phyloP scores from a whole-genome alignment of 1,284 basidiomycete species.

The Moniliophthora roreri region DNA sequence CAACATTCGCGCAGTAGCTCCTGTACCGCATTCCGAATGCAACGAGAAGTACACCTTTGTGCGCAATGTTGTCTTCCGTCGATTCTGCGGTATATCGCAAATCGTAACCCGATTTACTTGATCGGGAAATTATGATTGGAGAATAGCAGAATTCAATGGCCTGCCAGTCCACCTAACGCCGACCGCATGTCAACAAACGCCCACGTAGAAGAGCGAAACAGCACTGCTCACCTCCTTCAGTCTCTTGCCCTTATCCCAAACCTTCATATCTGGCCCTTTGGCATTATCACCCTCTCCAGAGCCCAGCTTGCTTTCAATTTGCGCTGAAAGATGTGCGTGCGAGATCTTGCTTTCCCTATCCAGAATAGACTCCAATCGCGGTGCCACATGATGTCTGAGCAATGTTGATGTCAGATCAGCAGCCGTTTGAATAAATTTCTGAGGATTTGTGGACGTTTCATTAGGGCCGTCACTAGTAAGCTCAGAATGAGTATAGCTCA shows the following conservation, averaged over 20 bases:
- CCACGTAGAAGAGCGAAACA: neutral
- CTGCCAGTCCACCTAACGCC: constrained; percentile 75
- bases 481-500: constrained; percentile 39
- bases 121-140: constrained; percentile 94
- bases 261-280: constrained; percentile 85
- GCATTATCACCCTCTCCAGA: constrained; percentile 74
- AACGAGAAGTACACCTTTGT: constrained; percentile 89
- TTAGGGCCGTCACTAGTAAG: neutral
- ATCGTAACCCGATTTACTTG: constrained; percentile 82
- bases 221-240: constrained; percentile 62
- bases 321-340: constrained; percentile 82
- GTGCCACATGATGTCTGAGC: constrained; percentile 83
- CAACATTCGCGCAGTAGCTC: constrained; percentile 90
- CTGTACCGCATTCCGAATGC: constrained; percentile 92
- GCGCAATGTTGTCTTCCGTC: constrained; percentile 79
- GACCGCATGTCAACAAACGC: neutral
- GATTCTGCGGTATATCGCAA: constrained; percentile 87
- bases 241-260: constrained; percentile 80
- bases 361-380: constrained; percentile 87
- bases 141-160: constrained; percentile 93
- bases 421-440: constrained; percentile 81
- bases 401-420: constrained; percentile 84
- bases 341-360: constrained; percentile 90
- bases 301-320: constrained; percentile 86
- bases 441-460: constrained; percentile 10